Conservation (phyloP, 2,329 filamentous ascomycete species). For the Tolypocladium pustulatum region DNA sequence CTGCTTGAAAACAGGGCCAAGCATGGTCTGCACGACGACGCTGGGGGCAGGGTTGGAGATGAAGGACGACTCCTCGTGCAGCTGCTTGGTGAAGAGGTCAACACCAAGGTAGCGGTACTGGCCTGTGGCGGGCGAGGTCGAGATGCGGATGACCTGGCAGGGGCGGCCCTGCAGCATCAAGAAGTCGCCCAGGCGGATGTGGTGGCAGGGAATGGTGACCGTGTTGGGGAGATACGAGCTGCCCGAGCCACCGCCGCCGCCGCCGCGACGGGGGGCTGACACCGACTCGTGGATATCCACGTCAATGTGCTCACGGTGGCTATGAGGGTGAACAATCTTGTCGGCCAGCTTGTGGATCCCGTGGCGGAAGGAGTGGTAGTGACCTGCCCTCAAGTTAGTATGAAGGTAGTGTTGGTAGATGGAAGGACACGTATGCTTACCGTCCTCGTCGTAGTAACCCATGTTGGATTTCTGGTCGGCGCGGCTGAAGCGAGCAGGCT, state of each 20-base stretch:
- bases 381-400: constrained; percentile 26
- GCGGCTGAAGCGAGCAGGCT: constrained; percentile 33
- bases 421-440: constrained; percentile 26
- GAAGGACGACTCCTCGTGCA: constrained; percentile 97
- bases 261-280: constrained; percentile 16
- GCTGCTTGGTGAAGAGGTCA: constrained; percentile 99
- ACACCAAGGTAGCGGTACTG: constrained; percentile 99
- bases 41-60: constrained; percentile 94
- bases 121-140: constrained; percentile 91
- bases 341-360: constrained; percentile 47
- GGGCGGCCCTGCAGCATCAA: constrained; percentile 97
- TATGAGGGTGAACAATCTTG: constrained; percentile 37
- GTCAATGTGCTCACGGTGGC: constrained; percentile 37
- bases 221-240: constrained; percentile 55
- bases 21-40: constrained; percentile 98
- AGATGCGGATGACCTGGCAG: constrained; percentile 99
- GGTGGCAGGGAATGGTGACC: constrained; percentile 97
- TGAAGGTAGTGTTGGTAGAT: neutral
- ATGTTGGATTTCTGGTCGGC: constrained; percentile 42
- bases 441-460: constrained; percentile 56
- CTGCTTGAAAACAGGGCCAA: constrained; percentile 99
- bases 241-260: constrained; percentile 15
- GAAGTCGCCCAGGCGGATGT: constrained; percentile 98
- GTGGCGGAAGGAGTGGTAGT: constrained; percentile 49
- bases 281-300: constrained; percentile 27